These are phyloP conservation scores for Combretum micranthum DNA, from an alignment of 345 rosid genomes.

Conservation along the genomic window DNA sequence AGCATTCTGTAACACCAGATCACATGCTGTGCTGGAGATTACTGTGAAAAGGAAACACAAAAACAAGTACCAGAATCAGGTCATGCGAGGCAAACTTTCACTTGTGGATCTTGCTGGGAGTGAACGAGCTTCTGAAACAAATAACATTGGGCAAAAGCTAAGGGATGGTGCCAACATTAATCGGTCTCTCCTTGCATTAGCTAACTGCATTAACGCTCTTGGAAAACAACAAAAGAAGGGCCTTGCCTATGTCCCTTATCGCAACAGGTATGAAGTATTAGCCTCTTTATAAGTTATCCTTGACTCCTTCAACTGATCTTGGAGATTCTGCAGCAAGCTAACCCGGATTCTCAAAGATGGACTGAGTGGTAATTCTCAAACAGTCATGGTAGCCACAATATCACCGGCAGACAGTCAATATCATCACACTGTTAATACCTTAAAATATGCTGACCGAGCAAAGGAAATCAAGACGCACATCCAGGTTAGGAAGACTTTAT, in stretches of 20 bases:
- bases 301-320: conserved; percentile 6
- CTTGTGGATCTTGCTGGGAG: conserved; percentile 99
- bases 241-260: conserved; percentile 94
- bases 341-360: conserved; percentile 98
- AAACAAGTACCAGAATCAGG: conserved; percentile 64
- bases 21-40: conserved; percentile 92
- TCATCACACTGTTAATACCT: conserved; percentile 79
- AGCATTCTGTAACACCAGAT: conserved; percentile 35
- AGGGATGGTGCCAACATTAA: conserved; percentile 96
- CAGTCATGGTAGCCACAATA: conserved; percentile 88
- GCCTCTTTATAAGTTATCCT: conserved; percentile 6
- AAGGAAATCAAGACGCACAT: conserved; percentile 94
- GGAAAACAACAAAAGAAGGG: conserved; percentile 97
- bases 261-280: conserved; percentile 56
- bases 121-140: conserved; percentile 94
- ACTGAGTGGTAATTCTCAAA: conserved; percentile 95
- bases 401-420: conserved; percentile 59
- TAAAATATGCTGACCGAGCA: conserved; percentile 98
- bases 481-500: conserved; percentile 34
- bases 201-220: conserved; percentile 90
- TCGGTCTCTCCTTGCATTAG: conserved; percentile 88
- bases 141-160: conserved; percentile 82
- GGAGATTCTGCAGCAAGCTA: conserved; percentile 46
- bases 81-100: conserved; percentile 83
- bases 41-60: conserved; percentile 72